Percentiles rank a stretch among this genome's conserved stretches.
Conservation (phyloP, 2,329 filamentous ascomycete species). For the Fusarium pseudocircinatum region DNA sequence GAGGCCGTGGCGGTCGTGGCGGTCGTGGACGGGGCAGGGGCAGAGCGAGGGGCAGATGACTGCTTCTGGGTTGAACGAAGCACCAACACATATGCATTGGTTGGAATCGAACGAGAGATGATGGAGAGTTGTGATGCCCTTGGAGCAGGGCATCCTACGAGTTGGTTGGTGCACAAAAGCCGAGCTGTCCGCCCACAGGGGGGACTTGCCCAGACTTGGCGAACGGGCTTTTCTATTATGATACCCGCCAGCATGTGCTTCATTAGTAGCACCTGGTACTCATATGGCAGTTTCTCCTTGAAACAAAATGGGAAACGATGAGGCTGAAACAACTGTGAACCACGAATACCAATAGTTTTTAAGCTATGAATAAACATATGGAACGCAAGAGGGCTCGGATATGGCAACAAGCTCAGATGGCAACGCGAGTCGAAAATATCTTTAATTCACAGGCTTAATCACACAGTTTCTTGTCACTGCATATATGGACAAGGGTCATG, state of each 20-base stretch:
- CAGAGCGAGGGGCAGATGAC: conserved; percentile 43
- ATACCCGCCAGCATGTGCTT: conserved; percentile 34
- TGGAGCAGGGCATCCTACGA: conserved; percentile 13
- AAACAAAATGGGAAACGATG: conserved; percentile 19
- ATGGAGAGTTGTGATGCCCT: conserved; percentile 22
- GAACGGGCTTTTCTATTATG: conserved; percentile 30
- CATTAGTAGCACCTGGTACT: not conserved
- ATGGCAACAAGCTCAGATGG: not conserved
- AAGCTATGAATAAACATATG: not conserved
- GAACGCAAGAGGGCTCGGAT: not conserved
- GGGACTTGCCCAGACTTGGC: conserved; percentile 28
- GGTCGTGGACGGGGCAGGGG: conserved; percentile 45
- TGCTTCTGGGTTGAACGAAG: not conserved
- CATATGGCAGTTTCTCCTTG: conserved; percentile 10
- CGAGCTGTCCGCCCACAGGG: conserved; percentile 18
- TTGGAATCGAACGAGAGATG: conserved; percentile 12
- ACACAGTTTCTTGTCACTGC: not conserved
- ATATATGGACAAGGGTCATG: conserved; percentile 5
- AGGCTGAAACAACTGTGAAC: not conserved
- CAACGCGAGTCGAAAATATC: not conserved
- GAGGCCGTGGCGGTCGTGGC: conserved; percentile 40
- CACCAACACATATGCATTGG: not conserved
- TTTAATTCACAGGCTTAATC: not conserved
- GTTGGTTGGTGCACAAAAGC: conserved; percentile 34
- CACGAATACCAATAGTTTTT: not conserved